Evolutionary conservation across 345 rosid genomes (phyloP), one percentile per base, ranked within the genome.

Genomic region (Linum lewisii): DNA sequence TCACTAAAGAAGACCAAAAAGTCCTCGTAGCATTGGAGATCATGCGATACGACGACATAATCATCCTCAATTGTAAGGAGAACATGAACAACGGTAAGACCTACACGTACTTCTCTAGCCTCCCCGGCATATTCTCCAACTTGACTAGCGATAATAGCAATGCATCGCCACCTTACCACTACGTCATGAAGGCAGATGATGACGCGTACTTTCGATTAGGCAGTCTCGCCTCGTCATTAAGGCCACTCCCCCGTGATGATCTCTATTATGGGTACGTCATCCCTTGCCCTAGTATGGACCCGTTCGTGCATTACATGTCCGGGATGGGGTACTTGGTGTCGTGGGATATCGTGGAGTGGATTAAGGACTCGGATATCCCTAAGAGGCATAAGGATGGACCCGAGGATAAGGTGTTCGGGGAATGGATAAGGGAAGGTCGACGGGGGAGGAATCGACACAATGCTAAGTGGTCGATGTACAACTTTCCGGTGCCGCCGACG

Each of bases 21-120:
- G 78, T 86, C 8, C 80, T 88, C 15, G 85, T 91, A 7, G 96
- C 96, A 4, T 83, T 88, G 1, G 96, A 91, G 81, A 88, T 91
- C 57, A 88, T 91, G 96, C 85, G 80, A 3, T 86, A 72, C 52
- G 85, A 88, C 52, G 92, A 91, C 58, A 82, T 91, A 20, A 82
- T 91, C 7, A 88, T 88, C 58, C 81, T 91, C 59, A 61, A 86
- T 20, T 91, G 96, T 67, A 68, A 72, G 1, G 95, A 91, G 76
- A 91, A 88, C 72, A 88, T 91, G 96, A 82, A 91, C 65, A 73
- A 83, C 16, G 98, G 98, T 63, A 91, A 91, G 71, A 88, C 95
- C 0, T 85, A 85, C 76, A 81, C 90, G 0, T 88, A 73, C 63
- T 85, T 91, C 64, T 84, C 90, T 15, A 88, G 92, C 80, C 63